Percentiles rank a stretch among this genome's conserved stretches.
phyloP scores from a whole-genome alignment of 73 alveolate genomes.

The Paramecium tetraurelia region DNA sequence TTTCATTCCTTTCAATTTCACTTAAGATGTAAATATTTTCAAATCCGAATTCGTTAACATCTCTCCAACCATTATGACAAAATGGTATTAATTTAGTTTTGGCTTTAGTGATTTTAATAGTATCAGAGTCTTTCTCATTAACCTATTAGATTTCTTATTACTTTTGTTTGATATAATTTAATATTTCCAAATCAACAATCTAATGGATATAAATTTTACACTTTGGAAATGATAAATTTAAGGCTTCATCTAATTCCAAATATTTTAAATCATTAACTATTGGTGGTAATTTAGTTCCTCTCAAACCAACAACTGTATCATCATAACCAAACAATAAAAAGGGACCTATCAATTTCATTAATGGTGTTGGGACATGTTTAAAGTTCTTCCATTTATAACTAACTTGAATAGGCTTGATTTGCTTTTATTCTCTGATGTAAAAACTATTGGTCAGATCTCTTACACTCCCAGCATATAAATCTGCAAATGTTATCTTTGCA shows the following conservation, averaged over 20 bases:
- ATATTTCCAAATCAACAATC: neutral
- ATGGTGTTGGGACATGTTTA: neutral
- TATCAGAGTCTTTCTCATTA: neutral
- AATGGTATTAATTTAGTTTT: neutral
- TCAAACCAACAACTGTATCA: neutral
- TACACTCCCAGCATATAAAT: slow-evolving; percentile 11
- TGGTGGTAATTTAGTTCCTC: neutral
- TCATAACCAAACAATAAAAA: neutral
- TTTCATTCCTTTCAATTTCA: neutral
- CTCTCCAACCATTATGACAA: slow-evolving; percentile 34
- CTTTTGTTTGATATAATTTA: neutral
- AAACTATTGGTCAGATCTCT: neutral
- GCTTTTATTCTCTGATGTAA: neutral
- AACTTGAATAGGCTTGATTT: neutral
- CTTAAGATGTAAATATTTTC: neutral
- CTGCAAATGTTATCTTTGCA: neutral
- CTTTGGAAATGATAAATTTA: neutral
- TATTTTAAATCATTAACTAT: neutral
- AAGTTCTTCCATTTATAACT: neutral
- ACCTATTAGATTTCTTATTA: neutral
- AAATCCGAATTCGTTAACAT: neutral
- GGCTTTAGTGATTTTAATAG: neutral
- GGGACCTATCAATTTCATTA: neutral
- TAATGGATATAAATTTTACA: neutral
- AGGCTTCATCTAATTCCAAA: neutral